phyloP scores from a whole-genome alignment of 306 rosid genomes.

The Medicago lupulina region DNA sequence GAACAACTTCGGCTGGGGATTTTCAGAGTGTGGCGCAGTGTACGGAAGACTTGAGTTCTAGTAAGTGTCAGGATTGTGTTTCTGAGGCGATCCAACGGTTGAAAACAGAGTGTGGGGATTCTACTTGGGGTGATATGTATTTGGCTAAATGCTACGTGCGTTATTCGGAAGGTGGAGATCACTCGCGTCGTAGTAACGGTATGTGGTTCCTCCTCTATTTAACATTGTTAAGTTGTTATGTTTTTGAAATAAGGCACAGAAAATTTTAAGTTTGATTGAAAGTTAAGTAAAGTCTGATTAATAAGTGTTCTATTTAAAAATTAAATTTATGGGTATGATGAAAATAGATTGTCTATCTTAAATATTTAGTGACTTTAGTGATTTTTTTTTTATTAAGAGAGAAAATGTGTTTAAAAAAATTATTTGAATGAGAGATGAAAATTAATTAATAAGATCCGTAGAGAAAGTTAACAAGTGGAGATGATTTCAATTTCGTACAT shows the following conservation, averaged over 20 bases:
- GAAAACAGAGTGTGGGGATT: conserved; percentile 66
- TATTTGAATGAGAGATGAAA: too few relatives aligned
- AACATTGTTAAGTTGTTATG: too few relatives aligned
- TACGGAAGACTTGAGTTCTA: conserved; percentile 75
- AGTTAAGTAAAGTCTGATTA: too few relatives aligned
- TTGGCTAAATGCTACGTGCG: conserved; percentile 95
- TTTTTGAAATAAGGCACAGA: too few relatives aligned
- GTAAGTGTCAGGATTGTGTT: conserved; percentile 84
- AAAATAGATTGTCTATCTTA: neutral
- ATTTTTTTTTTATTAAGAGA: too few relatives aligned
- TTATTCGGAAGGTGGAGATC: conserved; percentile 55
- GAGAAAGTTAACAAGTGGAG: neutral
- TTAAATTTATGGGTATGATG: too few relatives aligned
- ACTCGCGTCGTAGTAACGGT: conserved; percentile 56
- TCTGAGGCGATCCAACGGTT: conserved; percentile 80
- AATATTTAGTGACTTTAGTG: neutral
- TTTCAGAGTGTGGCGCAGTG: conserved; percentile 78
- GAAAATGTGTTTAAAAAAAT: too few relatives aligned
- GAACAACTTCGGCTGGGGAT: conserved; percentile 47
- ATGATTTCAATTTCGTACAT: too few relatives aligned
- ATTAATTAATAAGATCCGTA: too few relatives aligned
- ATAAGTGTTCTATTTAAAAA: too few relatives aligned
- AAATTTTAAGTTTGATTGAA: too few relatives aligned
- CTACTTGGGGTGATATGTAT: conserved; percentile 68
- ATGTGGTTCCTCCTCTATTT: conserved; percentile 39